phyloP scores from a whole-genome alignment of 768 basidiomycete genomes.

The Suillus sp. region DNA sequence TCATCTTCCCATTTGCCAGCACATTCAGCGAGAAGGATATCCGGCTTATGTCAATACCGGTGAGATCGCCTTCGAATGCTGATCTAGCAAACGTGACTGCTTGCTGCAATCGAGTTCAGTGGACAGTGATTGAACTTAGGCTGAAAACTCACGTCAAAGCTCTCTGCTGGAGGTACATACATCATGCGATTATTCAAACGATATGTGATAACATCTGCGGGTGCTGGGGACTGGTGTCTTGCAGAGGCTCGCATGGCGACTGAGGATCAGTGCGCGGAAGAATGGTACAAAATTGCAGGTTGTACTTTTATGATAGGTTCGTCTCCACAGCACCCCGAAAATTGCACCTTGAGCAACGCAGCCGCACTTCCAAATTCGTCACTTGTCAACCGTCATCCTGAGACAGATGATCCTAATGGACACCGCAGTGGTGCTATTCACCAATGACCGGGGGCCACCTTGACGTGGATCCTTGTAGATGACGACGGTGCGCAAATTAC shows the following conservation, averaged over 20 bases:
- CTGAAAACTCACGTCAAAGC: slow-evolving; percentile 42
- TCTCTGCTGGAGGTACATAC: slow-evolving; percentile 48
- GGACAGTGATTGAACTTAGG: neutral
- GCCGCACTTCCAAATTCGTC: too few species aligned
- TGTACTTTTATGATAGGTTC: too few species aligned
- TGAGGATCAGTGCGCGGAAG: neutral
- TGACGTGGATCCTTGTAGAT: too few species aligned
- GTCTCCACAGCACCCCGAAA: too few species aligned
- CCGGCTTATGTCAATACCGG: slow-evolving; percentile 37
- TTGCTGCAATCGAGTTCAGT: slow-evolving; percentile 34
- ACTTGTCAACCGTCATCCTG: too few species aligned
- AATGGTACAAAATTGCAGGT: neutral
- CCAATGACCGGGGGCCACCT: too few species aligned
- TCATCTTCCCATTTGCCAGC: slow-evolving; percentile 32
- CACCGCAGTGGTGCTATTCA: too few species aligned
- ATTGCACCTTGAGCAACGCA: too few species aligned
- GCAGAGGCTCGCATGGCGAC: neutral
- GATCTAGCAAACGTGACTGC: slow-evolving; percentile 52
- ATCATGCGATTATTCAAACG: slow-evolving; percentile 45
- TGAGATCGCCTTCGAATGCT: slow-evolving; percentile 47
- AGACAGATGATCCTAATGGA: too few species aligned
- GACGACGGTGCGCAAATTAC: too few species aligned
- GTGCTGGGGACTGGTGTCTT: slow-evolving; percentile 26
- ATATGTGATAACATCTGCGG: slow-evolving; percentile 53
- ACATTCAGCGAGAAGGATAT: slow-evolving; percentile 47